Evolutionary conservation across 2,329 filamentous ascomycete species (phyloP).

Genomic region (Aspergillus texensis): DNA sequence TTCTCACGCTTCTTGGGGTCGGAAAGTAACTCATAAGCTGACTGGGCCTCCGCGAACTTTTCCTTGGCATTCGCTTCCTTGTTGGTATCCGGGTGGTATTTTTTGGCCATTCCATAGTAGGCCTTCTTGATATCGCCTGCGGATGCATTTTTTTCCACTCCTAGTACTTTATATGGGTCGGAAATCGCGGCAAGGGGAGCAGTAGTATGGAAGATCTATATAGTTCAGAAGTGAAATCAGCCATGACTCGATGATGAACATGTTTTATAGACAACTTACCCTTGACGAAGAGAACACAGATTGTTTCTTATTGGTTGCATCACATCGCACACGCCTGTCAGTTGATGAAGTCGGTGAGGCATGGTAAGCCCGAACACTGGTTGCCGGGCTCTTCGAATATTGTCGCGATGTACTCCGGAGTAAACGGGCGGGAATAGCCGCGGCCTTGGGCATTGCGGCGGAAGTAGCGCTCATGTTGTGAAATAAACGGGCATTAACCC

Average conservation of each 20-base stretch:
- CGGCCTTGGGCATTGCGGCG: slow-evolving; percentile 45
- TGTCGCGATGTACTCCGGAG: slow-evolving; percentile 42
- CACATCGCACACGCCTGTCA: slow-evolving; percentile 31
- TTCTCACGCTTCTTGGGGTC: slow-evolving; percentile 92
- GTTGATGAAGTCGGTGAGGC: slow-evolving; percentile 29
- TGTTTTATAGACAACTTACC: slow-evolving; percentile 28
- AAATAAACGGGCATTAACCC: slow-evolving; percentile 19
- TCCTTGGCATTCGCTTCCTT: slow-evolving; percentile 94
- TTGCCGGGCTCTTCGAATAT: slow-evolving; percentile 38
- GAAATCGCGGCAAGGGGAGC: slow-evolving; percentile 68
- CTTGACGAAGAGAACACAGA: slow-evolving; percentile 28
- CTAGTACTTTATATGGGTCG: slow-evolving; percentile 86
- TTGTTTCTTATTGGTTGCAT: slow-evolving; percentile 28
- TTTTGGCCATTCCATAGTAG: slow-evolving; percentile 96
- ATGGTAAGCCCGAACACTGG: slow-evolving; percentile 38
- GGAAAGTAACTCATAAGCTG: slow-evolving; percentile 89
- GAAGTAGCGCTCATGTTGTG: slow-evolving; percentile 43
- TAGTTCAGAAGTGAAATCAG: slow-evolving; percentile 12
- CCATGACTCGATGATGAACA: not conserved
- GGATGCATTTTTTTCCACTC: slow-evolving; percentile 79
- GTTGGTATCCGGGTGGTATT: slow-evolving; percentile 97
- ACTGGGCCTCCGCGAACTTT: slow-evolving; percentile 88
- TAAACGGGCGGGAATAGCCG: slow-evolving; percentile 46
- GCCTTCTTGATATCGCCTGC: slow-evolving; percentile 94
- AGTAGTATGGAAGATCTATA: slow-evolving; percentile 48